Evolutionary conservation across 495 filamentous ascomycete species (phyloP).

Genomic region (Lasiosphaeria ovina): DNA sequence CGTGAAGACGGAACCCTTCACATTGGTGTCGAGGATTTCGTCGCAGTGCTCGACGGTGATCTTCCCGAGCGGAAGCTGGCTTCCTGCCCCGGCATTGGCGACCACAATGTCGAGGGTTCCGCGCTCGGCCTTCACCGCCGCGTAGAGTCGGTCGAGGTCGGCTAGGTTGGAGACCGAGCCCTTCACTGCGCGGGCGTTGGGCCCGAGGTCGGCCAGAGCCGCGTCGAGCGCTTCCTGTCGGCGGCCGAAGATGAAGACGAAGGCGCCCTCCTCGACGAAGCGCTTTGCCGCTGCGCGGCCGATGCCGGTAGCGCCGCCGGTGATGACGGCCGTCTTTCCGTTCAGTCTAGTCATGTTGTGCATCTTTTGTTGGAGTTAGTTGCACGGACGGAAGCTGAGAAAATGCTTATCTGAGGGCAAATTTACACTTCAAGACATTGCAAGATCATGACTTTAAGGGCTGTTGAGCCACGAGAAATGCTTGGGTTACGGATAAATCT

Average conservation of each 20-base stretch:
- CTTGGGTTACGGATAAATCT: background rate
- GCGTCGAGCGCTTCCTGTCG: background rate
- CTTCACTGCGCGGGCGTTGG: background rate
- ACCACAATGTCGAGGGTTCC: background rate
- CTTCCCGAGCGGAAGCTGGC: background rate
- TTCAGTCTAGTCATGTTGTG: background rate
- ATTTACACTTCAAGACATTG: background rate
- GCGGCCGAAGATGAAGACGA: background rate
- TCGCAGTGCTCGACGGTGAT: background rate
- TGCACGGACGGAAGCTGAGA: background rate
- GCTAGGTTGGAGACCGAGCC: background rate
- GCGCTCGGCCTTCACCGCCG: background rate
- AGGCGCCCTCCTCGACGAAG: background rate
- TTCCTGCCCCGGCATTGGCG: background rate
- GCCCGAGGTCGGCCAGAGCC: background rate
- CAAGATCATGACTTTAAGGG: background rate
- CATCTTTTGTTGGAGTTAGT: background rate
- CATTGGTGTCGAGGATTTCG: background rate
- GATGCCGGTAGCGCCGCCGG: background rate
- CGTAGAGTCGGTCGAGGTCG: background rate
- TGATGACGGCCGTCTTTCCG: background rate
- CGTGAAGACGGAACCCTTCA: background rate
- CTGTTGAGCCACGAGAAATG: background rate
- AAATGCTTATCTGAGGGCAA: background rate
- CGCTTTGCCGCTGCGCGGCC: background rate